Percentiles rank a stretch among this genome's conserved stretches.
Conservation (phyloP, 495 filamentous ascomycete genomes). For the Pyrenula aspistea region DNA sequence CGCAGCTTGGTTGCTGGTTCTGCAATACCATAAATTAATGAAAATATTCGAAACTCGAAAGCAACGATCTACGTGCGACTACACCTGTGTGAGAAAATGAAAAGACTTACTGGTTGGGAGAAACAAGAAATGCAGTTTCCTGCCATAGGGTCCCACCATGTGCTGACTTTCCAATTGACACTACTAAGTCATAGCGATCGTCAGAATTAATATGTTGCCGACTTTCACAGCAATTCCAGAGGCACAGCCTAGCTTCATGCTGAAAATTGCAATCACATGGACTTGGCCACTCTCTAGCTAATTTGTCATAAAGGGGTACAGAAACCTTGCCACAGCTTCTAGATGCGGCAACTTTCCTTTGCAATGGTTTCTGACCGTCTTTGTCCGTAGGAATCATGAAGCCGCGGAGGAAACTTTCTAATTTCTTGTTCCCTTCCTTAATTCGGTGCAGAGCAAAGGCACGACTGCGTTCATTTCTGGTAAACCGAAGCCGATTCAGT, state of each 20-base stretch:
- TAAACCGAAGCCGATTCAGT: background rate
- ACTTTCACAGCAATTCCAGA: background rate
- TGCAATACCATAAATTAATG: no score
- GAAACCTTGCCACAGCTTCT: background rate
- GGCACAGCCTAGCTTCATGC: background rate
- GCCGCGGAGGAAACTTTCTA: no score
- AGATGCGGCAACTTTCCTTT: background rate
- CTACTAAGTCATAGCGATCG: background rate
- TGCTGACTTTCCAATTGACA: background rate
- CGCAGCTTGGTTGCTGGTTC: background rate
- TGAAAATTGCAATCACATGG: background rate
- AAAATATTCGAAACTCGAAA: background rate
- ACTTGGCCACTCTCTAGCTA: background rate
- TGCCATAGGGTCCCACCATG: background rate
- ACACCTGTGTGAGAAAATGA: background rate
- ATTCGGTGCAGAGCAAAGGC: background rate
- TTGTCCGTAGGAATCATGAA: no score
- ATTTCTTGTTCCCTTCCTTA: background rate
- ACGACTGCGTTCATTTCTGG: background rate
- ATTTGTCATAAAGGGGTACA: background rate
- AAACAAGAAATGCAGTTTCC: background rate
- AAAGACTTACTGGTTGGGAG: background rate
- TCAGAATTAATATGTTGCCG: background rate
- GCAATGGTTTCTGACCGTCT: no score
- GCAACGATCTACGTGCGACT: background rate